Evolutionary conservation across 129 eudicot species (phyloP).

Genomic region (Centrapalus pauciflorus): DNA sequence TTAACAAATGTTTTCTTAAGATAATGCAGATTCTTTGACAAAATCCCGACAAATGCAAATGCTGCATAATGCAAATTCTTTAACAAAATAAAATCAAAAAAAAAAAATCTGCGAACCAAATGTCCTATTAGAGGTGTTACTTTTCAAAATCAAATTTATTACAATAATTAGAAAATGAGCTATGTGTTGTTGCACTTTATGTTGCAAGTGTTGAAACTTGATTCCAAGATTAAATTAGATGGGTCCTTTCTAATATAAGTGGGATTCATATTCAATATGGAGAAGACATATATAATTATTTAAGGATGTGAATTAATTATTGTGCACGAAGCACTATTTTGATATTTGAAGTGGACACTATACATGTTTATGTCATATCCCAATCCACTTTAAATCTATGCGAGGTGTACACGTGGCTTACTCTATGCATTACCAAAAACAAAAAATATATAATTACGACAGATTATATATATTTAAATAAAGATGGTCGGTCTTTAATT

Average conservation of each 20-base stretch:
- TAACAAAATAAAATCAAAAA: too few relatives aligned
- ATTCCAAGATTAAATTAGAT: constrained; percentile 16
- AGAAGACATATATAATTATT: constrained; percentile 20
- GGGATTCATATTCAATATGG: constrained; percentile 25
- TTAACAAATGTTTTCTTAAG: too few relatives aligned
- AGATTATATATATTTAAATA: neutral
- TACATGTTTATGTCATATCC: constrained; percentile 9
- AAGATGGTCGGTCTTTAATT: neutral
- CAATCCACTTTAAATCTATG: constrained; percentile 17
- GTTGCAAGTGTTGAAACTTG: constrained; percentile 32
- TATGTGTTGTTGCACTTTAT: constrained; percentile 21
- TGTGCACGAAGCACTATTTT: constrained; percentile 33
- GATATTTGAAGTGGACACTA: constrained; percentile 22
- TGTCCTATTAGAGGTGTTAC: too few relatives aligned
- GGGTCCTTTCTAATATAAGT: constrained; percentile 14
- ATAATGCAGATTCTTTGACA: too few relatives aligned
- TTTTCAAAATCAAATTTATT: constrained; percentile 1
- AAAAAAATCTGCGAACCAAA: too few relatives aligned
- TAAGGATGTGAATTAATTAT: constrained; percentile 13
- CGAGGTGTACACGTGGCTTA: constrained; percentile 27
- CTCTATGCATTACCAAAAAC: neutral
- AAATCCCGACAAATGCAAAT: too few relatives aligned
- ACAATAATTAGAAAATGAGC: constrained; percentile 13
- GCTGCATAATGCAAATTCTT: too few relatives aligned
- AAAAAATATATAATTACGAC: neutral